Percentiles rank a stretch among this genome's conserved stretches.
phyloP scores from a whole-genome alignment of 1,139 yeast genomes.

The Tardiomyces digboiensis region DNA sequence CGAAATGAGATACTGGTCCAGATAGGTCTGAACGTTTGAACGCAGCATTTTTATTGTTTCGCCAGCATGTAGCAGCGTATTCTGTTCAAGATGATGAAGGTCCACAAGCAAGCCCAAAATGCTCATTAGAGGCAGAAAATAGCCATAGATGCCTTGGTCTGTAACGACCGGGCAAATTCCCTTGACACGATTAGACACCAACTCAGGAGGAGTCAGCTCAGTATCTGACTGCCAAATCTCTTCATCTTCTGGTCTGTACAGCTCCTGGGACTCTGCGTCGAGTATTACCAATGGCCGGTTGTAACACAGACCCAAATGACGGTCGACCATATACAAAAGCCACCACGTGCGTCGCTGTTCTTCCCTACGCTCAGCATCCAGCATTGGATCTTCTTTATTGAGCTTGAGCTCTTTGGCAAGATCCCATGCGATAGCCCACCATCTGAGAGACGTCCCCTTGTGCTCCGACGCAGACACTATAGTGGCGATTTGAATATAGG shows the following conservation, averaged over 20 bases:
- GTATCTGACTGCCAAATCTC: slow-evolving; percentile 21
- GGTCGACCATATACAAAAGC: slow-evolving; percentile 32
- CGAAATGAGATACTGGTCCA: background rate
- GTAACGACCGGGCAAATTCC: slow-evolving; percentile 5
- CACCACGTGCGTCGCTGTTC: slow-evolving; percentile 36
- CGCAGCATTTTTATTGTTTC: background rate
- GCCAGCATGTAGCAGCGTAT: slow-evolving; percentile 8
- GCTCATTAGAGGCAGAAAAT: slow-evolving; percentile 15
- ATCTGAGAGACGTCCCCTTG: slow-evolving; percentile 30
- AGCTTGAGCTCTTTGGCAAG: slow-evolving; percentile 25
- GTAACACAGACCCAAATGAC: slow-evolving; percentile 32
- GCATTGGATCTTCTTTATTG: slow-evolving; percentile 22
- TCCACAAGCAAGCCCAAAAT: slow-evolving; percentile 15
- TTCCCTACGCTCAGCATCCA: slow-evolving; percentile 27
- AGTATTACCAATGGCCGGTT: slow-evolving; percentile 26
- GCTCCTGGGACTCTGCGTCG: slow-evolving; percentile 26
- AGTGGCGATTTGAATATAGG: slow-evolving; percentile 30
- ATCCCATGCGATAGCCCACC: slow-evolving; percentile 32
- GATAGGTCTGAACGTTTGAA: background rate
- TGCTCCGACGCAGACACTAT: slow-evolving; percentile 32
- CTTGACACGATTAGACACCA: slow-evolving; percentile 10
- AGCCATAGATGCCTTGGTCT: slow-evolving; percentile 15
- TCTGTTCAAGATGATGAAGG: slow-evolving; percentile 11
- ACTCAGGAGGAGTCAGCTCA: slow-evolving; percentile 16
- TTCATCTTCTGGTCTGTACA: slow-evolving; percentile 29